Evolutionary conservation across 495 filamentous ascomycete genomes (phyloP).

Genomic region (Penicillium dipodomyicola): DNA sequence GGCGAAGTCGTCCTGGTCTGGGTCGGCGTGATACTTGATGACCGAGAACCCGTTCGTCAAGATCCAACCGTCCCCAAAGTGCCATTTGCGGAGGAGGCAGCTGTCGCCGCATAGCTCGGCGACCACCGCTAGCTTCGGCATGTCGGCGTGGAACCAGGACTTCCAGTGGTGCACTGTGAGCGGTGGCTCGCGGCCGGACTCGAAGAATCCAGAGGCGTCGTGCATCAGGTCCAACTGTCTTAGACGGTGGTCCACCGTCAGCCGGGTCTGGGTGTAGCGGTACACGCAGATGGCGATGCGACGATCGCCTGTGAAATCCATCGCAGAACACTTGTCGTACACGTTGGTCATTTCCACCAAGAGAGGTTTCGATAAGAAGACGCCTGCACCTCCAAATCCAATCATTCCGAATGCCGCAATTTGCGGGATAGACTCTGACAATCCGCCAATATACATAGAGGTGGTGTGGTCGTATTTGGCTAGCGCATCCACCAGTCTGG

Average conservation of each 20-base stretch:
- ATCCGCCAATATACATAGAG: slow-evolving; percentile 53
- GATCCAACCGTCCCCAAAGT: slow-evolving; percentile 55
- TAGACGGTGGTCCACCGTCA: slow-evolving; percentile 52
- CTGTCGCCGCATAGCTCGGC: slow-evolving; percentile 53
- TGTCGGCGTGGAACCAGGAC: slow-evolving; percentile 52
- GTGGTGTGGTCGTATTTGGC: slow-evolving; percentile 44
- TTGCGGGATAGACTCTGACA: slow-evolving; percentile 54
- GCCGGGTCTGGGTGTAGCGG: slow-evolving; percentile 44
- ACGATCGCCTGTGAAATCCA: slow-evolving; percentile 45
- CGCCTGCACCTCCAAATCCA: slow-evolving; percentile 60
- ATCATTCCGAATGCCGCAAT: slow-evolving; percentile 50
- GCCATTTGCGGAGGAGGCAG: slow-evolving; percentile 57
- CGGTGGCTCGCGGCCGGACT: slow-evolving; percentile 46
- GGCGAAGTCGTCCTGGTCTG: slow-evolving; percentile 29
- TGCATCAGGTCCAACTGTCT: slow-evolving; percentile 53
- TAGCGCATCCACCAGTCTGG: slow-evolving; percentile 47
- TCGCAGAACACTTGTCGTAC: slow-evolving; percentile 37
- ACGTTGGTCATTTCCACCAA: slow-evolving; percentile 37
- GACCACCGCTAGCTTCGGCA: slow-evolving; percentile 49
- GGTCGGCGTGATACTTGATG: slow-evolving; percentile 46
- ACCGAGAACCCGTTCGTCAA: slow-evolving; percentile 58
- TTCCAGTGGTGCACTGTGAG: slow-evolving; percentile 62
- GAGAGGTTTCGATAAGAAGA: slow-evolving; percentile 56
- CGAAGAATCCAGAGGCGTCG: slow-evolving; percentile 56
- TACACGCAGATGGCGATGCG: slow-evolving; percentile 54